A percentile compares a stretch with the other conserved stretches of the same genome.
Evolutionary conservation across 106 monocot genomes (phyloP).

Genomic region (Triglochin maritima): DNA sequence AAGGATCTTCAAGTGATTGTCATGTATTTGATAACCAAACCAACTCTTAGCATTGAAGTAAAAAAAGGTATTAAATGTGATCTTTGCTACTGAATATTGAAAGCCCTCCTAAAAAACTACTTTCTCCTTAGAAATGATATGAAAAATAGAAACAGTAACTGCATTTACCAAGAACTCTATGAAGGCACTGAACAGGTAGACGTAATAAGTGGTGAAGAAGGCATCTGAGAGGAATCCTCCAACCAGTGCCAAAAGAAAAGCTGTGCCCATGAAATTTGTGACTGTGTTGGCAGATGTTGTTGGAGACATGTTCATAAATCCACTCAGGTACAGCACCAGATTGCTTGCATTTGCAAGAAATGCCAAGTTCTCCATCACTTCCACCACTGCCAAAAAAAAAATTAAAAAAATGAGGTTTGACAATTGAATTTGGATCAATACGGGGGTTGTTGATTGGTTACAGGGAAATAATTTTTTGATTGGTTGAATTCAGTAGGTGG

Average conservation of each 20-base stretch:
- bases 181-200: slow-evolving; percentile 6
- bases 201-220: slow-evolving; percentile 6
- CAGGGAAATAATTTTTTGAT: too few relatives aligned
- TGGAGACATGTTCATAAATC: slow-evolving; percentile 27
- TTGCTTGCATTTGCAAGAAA: slow-evolving; percentile 17
- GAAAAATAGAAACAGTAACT: neutral
- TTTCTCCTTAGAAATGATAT: neutral
- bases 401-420: neutral
- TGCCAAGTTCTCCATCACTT: slow-evolving; percentile 26
- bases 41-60: too few relatives aligned
- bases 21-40: too few relatives aligned
- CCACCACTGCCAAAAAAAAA: slow-evolving; percentile 5
- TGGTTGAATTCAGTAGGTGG: too few relatives aligned
- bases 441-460: too few relatives aligned
- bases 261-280: slow-evolving; percentile 37
- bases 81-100: neutral
- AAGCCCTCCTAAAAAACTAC: too few relatives aligned
- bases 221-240: slow-evolving; percentile 28
- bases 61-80: too few relatives aligned
- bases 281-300: slow-evolving; percentile 15
- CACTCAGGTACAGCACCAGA: slow-evolving; percentile 25
- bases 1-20: too few relatives aligned
- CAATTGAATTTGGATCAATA: too few relatives aligned
- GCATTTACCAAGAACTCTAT: slow-evolving; percentile 19
- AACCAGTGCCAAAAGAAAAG: slow-evolving; percentile 17